Evolutionary conservation across 208 protist genomes (phyloP).

Genomic region (Entamoeba dispar): DNA sequence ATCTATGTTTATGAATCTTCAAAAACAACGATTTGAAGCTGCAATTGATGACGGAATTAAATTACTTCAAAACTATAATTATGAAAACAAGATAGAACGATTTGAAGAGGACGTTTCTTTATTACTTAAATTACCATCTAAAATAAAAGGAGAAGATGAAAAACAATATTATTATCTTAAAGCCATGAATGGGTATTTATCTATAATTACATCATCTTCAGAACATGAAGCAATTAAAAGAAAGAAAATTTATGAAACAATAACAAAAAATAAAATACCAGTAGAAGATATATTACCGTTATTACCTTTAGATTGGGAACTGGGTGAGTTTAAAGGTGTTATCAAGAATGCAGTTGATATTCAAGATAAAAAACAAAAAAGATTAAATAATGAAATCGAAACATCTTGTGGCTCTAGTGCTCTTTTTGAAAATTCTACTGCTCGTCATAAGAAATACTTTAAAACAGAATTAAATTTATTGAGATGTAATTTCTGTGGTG

Average conservation of each 20-base stretch:
- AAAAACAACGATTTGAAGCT: neutral
- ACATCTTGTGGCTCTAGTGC: neutral
- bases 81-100: neutral
- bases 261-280: neutral
- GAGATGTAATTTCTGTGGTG: neutral
- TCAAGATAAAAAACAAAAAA: neutral
- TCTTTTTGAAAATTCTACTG: neutral
- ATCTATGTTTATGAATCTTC: neutral
- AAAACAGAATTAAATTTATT: neutral
- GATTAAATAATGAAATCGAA: neutral
- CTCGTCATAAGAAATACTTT: neutral
- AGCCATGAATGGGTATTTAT: neutral
- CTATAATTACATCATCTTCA: neutral
- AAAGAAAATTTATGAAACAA: neutral
- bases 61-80: neutral
- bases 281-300: neutral
- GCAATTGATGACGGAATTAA: neutral
- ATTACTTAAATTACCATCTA: neutral
- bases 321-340: neutral
- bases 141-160: neutral
- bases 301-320: neutral
- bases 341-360: neutral
- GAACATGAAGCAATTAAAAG: neutral
- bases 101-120: neutral
- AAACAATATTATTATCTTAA: neutral